Percentiles rank a stretch among this genome's conserved stretches.
Conservation (phyloP, 2,329 filamentous ascomycete species). For the Monilinia fructicola region DNA sequence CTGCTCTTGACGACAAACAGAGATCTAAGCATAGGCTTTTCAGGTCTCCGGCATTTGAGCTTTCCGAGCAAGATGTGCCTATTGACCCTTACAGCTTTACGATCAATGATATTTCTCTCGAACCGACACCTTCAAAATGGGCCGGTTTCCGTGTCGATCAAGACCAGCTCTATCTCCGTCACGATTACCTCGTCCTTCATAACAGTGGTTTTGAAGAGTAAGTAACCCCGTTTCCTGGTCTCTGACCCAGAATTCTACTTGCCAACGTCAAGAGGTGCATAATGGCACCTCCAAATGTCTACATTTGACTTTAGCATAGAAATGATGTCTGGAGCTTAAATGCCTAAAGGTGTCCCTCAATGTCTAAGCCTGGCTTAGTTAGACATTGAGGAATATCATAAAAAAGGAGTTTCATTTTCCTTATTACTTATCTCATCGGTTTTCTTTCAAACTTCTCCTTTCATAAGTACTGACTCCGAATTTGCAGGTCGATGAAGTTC, state of each 20-base stretch:
- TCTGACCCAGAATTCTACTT: too few species aligned
- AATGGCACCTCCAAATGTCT: not conserved
- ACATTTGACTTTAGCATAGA: not conserved
- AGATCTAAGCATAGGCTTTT: conserved; percentile 43
- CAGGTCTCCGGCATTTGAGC: conserved; percentile 40
- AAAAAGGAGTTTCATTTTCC: not conserved
- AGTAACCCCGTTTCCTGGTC: not conserved
- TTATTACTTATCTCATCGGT: not conserved
- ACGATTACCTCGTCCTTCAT: conserved; percentile 44
- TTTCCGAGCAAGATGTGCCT: conserved; percentile 34
- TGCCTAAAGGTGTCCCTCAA: too few species aligned
- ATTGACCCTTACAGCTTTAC: conserved; percentile 42
- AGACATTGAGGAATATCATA: too few species aligned
- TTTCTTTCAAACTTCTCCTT: conserved; percentile 29
- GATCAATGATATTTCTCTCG: conserved; percentile 46
- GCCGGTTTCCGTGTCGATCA: conserved; percentile 52
- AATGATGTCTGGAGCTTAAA: too few species aligned
- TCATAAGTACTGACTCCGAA: conserved; percentile 25
- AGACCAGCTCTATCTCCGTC: conserved; percentile 52
- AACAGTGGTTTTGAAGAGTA: conserved; percentile 41
- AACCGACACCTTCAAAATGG: conserved; percentile 48
- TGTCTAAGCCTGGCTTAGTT: too few species aligned
- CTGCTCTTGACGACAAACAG: conserved; percentile 43
- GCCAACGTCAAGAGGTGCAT: too few species aligned
- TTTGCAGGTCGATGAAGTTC: conserved; percentile 78